Evolutionary conservation across 306 rosid species (phyloP).

Genomic region (Carpinus fangiana): DNA sequence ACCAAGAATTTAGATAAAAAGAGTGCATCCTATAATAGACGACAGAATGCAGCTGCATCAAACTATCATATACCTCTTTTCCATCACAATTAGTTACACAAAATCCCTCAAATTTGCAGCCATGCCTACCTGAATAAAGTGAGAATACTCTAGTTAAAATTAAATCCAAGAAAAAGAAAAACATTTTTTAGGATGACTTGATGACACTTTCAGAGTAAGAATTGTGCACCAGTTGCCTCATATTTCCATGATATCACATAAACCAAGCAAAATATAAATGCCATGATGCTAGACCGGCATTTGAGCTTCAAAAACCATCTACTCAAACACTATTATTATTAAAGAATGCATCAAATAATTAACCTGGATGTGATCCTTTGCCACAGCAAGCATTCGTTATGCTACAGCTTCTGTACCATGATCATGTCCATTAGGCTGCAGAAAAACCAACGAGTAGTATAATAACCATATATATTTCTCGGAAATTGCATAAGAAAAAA

Average conservation of each 20-base stretch:
- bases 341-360: slow-evolving; percentile 17
- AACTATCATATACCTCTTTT: slow-evolving; percentile 59
- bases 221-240: neutral
- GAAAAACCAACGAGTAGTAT: slow-evolving; percentile 15
- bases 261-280: neutral
- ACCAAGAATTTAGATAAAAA: slow-evolving; percentile 3
- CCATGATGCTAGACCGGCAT: neutral
- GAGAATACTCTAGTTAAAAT: slow-evolving; percentile 16
- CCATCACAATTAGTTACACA: slow-evolving; percentile 73
- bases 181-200: neutral
- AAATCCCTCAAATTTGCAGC: slow-evolving; percentile 88
- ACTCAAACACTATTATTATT: neutral
- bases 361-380: slow-evolving; percentile 95
- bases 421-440: slow-evolving; percentile 89
- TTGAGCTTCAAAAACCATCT: slow-evolving; percentile 11
- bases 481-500: neutral
- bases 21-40: slow-evolving; percentile 3
- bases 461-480: neutral
- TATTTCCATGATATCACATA: neutral
- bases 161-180: neutral
- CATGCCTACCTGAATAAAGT: slow-evolving; percentile 70
- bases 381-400: slow-evolving; percentile 62
- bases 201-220: neutral
- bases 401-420: slow-evolving; percentile 65
- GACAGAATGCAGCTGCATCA: slow-evolving; percentile 22